Conservation (phyloP, 768 basidiomycete genomes). For the Termitomyces sp. region DNA sequence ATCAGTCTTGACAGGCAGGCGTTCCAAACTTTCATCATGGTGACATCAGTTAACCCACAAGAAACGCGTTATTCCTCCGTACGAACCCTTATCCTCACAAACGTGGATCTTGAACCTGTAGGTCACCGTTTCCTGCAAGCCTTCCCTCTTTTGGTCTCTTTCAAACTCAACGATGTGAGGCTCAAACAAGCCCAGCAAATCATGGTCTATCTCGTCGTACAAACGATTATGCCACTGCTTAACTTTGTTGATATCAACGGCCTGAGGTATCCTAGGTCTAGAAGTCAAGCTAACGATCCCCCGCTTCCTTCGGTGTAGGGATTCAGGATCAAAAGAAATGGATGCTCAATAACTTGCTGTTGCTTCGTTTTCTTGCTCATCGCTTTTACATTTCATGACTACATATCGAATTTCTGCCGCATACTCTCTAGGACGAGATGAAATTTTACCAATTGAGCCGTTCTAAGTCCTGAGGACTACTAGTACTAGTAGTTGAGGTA, state of each 20-base stretch:
- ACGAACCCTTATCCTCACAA: neutral
- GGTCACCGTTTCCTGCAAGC: neutral
- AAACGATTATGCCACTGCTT: neutral
- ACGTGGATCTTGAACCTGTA: neutral
- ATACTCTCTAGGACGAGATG: too few relatives aligned
- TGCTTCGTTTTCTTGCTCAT: too few relatives aligned
- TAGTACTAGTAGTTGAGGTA: too few relatives aligned
- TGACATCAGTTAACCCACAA: neutral
- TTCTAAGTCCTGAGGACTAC: too few relatives aligned
- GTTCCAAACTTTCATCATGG: neutral
- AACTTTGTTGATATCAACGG: neutral
- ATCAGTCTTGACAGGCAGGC: neutral
- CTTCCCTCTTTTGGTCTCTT: neutral
- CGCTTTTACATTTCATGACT: too few relatives aligned
- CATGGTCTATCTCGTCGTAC: neutral
- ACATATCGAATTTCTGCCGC: too few relatives aligned
- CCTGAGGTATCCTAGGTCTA: neutral
- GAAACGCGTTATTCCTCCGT: neutral
- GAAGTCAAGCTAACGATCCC: too few relatives aligned
- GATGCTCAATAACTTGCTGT: too few relatives aligned
- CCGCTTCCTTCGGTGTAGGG: too few relatives aligned
- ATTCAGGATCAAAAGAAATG: too few relatives aligned
- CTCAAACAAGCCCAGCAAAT: neutral
- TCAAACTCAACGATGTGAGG: neutral
- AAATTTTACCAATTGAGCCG: too few relatives aligned